Evolutionary conservation across 1,284 basidiomycete genomes (phyloP).

Genomic region (Cryptococcus sp.): DNA sequence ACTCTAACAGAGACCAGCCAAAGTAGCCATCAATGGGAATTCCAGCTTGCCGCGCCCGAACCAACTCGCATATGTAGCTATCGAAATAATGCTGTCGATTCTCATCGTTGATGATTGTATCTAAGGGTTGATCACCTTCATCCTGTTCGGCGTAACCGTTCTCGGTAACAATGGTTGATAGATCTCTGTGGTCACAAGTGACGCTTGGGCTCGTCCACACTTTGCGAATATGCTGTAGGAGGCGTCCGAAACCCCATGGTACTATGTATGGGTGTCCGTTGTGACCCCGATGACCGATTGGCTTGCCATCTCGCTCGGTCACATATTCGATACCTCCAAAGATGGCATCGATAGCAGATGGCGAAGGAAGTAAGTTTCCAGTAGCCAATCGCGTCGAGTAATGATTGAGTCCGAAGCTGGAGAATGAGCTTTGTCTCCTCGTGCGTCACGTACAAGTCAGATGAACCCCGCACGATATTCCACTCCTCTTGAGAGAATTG

Average conservation of each 20-base stretch:
- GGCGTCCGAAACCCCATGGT: constrained; percentile 46
- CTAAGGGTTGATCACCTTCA: constrained; percentile 8
- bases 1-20: constrained; percentile 35
- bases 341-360: not conserved
- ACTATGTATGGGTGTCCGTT: constrained; percentile 30
- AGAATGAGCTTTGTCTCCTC: not conserved
- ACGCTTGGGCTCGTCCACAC: constrained; percentile 48
- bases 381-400: constrained; percentile 20
- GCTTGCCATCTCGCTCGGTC: constrained; percentile 19
- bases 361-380: constrained; percentile 4
- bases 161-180: constrained; percentile 48
- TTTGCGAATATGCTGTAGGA: constrained; percentile 61
- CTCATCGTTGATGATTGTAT: constrained; percentile 16
- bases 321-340: constrained; percentile 16
- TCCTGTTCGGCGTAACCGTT: constrained; percentile 13
- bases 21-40: constrained; percentile 25
- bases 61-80: constrained; percentile 23
- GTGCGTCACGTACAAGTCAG: constrained; percentile 7
- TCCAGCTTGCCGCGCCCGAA: constrained; percentile 21
- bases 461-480: constrained; percentile 56
- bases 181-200: constrained; percentile 26
- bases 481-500: constrained; percentile 60
- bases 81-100: constrained; percentile 25
- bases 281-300: constrained; percentile 22
- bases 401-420: constrained; percentile 21